phyloP scores from a whole-genome alignment of 2,329 filamentous ascomycete species.

The Penicillium griseofulvum region DNA sequence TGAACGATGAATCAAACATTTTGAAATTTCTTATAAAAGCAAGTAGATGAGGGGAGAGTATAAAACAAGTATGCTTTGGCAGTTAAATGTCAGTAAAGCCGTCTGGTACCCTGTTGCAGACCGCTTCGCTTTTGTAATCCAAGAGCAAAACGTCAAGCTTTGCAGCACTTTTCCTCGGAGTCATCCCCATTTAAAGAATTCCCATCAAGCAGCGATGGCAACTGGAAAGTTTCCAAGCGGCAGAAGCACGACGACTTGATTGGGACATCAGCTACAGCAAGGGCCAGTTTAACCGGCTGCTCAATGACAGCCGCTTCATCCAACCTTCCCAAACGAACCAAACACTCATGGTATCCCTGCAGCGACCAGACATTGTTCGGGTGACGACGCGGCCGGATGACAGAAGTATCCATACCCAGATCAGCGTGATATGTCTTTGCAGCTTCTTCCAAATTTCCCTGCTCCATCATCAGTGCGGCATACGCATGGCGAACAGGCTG shows the following conservation, averaged over 20 bases:
- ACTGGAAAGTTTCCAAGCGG: constrained; percentile 25
- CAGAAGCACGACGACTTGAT: constrained; percentile 60
- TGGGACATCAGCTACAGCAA: constrained; percentile 57
- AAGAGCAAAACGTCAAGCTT: too few relatives aligned
- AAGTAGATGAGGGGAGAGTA: too few relatives aligned
- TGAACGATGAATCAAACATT: too few relatives aligned
- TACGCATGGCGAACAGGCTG: constrained; percentile 68
- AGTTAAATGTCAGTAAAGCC: too few relatives aligned
- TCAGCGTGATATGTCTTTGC: constrained; percentile 58
- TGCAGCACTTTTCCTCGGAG: too few relatives aligned
- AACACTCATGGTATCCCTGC: constrained; percentile 68
- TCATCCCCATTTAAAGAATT: too few relatives aligned
- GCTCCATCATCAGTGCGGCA: constrained; percentile 65
- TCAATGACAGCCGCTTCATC: constrained; percentile 48
- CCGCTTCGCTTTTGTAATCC: too few relatives aligned
- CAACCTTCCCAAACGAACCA: constrained; percentile 52
- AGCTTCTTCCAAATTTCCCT: constrained; percentile 56
- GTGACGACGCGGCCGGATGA: constrained; percentile 63
- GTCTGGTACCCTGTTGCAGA: too few relatives aligned
- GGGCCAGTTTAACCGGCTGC: constrained; percentile 49
- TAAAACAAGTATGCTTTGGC: too few relatives aligned
- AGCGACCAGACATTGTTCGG: constrained; percentile 72
- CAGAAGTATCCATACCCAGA: constrained; percentile 54
- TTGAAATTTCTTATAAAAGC: too few relatives aligned
- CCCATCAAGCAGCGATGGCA: too few relatives aligned